Percentiles rank a stretch among this genome's conserved stretches.
Evolutionary conservation across 75 land plant species (phyloP).

Genomic region (Isoetes taiwanensis): DNA sequence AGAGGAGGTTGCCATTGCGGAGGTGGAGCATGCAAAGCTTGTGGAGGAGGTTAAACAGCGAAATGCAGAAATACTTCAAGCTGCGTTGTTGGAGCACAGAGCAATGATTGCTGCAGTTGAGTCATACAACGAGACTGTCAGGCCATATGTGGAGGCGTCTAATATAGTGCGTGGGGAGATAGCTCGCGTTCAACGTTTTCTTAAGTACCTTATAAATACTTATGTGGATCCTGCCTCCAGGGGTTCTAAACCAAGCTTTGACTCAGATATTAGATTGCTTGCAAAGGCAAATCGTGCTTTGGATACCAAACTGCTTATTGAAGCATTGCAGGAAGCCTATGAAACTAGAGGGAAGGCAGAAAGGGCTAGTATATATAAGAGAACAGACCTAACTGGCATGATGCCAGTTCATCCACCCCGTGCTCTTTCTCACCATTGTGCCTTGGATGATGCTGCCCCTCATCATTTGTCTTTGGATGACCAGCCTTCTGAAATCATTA

Average conservation of each 20-base stretch:
- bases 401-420: constrained; percentile 10
- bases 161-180: constrained; percentile 11
- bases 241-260: not conserved
- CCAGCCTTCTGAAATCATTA: too few relatives aligned
- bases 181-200: constrained; percentile 9
- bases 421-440: constrained; percentile 10
- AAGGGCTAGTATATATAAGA: not conserved
- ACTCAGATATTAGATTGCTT: constrained; percentile 6
- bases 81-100: constrained; percentile 10
- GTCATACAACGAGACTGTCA: constrained; percentile 14
- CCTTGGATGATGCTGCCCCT: too few relatives aligned
- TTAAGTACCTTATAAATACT: constrained; percentile 4
- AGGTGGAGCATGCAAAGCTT: not conserved
- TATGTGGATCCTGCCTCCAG: not conserved
- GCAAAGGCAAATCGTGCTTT: not conserved
- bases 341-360: not conserved
- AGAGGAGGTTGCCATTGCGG: constrained; percentile 1
- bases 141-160: constrained; percentile 19
- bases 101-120: constrained; percentile 19
- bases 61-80: constrained; percentile 9
- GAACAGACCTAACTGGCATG: not conserved
- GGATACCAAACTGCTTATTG: constrained; percentile 8
- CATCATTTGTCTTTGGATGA: too few relatives aligned
- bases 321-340: constrained; percentile 11
- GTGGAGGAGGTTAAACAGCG: not conserved